Percentiles rank a stretch among this genome's conserved stretches.
Evolutionary conservation across 768 basidiomycete species (phyloP).

Genomic region (Gelatoporia subvermispora): DNA sequence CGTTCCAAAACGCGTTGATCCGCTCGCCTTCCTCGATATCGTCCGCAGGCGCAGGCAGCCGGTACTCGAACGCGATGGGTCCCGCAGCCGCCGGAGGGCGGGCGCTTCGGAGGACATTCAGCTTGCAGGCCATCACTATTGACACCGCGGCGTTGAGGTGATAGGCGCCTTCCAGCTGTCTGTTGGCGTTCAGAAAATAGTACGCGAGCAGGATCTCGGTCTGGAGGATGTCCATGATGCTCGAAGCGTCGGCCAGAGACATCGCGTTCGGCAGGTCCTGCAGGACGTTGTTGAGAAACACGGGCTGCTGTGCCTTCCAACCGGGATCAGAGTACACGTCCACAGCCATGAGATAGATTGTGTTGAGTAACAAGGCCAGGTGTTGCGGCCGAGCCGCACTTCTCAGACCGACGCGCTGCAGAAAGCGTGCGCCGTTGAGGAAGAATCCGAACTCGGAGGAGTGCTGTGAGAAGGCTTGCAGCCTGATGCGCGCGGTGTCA

Average conservation of each 20-base stretch:
- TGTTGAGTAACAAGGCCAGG: slow-evolving; percentile 40
- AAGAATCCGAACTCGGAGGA: slow-evolving; percentile 62
- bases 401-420: slow-evolving; percentile 14
- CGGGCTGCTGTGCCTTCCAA: slow-evolving; percentile 26
- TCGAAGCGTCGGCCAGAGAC: slow-evolving; percentile 27
- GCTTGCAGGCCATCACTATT: slow-evolving; percentile 23
- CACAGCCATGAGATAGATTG: slow-evolving; percentile 28
- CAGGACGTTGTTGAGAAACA: slow-evolving; percentile 45
- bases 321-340: slow-evolving; percentile 20
- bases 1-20: slow-evolving; percentile 64
- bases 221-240: slow-evolving; percentile 29
- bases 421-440: slow-evolving; percentile 46
- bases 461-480: slow-evolving; percentile 43
- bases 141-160: slow-evolving; percentile 40
- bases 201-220: slow-evolving; percentile 55
- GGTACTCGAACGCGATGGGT: slow-evolving; percentile 4
- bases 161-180: slow-evolving; percentile 56
- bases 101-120: slow-evolving; percentile 23
- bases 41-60: slow-evolving; percentile 30
- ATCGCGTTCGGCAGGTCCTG: slow-evolving; percentile 41
- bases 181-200: slow-evolving; percentile 59
- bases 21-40: slow-evolving; percentile 58
- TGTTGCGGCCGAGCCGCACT: slow-evolving; percentile 30
- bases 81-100: slow-evolving; percentile 19
- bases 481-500: neutral